These are phyloP conservation scores for Mediolabrus comicus DNA, from an alignment of 108 stramenopile genomes.

Conservation along the genomic window DNA sequence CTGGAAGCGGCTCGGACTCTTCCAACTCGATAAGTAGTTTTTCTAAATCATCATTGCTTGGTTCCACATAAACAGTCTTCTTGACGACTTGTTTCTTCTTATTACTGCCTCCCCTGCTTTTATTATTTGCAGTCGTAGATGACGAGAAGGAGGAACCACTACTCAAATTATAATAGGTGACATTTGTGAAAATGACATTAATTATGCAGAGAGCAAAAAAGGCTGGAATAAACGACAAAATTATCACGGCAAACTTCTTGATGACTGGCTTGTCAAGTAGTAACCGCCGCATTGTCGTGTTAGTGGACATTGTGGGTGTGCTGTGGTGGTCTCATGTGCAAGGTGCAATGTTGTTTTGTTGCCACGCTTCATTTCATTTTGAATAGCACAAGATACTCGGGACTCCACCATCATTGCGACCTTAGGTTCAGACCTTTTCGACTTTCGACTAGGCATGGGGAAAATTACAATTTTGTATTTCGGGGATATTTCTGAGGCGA, in stretches of 20 bases:
- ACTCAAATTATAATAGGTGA: no score
- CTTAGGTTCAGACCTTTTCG: neutral
- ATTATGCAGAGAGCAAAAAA: conserved; percentile 1
- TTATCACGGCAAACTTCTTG: neutral
- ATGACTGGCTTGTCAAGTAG: neutral
- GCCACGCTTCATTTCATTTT: neutral
- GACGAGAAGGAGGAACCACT: no score
- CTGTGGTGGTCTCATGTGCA: neutral
- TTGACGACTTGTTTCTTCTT: neutral
- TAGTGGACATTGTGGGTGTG: neutral
- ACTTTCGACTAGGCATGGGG: no score
- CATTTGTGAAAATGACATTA: conserved; percentile 14
- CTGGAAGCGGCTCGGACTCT: conserved; percentile 7
- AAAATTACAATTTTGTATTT: no score
- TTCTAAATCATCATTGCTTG: conserved; percentile 25
- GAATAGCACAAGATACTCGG: neutral
- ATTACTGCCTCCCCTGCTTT: neutral
- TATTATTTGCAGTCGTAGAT: no score
- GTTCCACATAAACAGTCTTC: conserved; percentile 25
- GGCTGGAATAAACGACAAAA: conserved; percentile 9
- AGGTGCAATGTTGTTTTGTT: neutral
- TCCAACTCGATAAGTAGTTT: conserved; percentile 21
- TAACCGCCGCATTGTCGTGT: neutral
- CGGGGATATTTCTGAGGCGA: no score
- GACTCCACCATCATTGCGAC: neutral